phyloP scores from a whole-genome alignment of 495 filamentous ascomycete species.

The Talaromyces liani region DNA sequence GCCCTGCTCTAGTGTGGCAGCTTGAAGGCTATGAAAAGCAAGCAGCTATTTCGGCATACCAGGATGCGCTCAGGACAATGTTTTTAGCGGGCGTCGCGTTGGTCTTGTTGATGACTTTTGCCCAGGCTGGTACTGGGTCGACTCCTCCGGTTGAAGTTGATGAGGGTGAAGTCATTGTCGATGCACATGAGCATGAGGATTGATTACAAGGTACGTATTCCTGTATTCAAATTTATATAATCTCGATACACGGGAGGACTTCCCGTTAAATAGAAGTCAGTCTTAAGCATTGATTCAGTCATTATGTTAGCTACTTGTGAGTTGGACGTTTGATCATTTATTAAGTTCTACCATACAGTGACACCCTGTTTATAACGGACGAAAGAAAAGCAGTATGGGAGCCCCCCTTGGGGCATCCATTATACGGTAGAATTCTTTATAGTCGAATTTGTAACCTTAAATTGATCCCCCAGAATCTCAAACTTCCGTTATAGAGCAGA shows the following conservation, averaged over 20 bases:
- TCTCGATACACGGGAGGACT: background rate
- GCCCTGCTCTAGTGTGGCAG: slow-evolving; percentile 52
- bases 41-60: slow-evolving; percentile 59
- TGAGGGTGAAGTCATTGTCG: background rate
- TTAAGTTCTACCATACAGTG: too few relatives aligned
- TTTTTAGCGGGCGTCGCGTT: slow-evolving; percentile 51
- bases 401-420: too few relatives aligned
- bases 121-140: slow-evolving; percentile 70
- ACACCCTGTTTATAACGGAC: too few relatives aligned
- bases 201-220: background rate
- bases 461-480: too few relatives aligned
- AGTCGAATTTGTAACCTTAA: too few relatives aligned
- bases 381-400: too few relatives aligned
- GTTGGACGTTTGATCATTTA: background rate
- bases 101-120: slow-evolving; percentile 41
- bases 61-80: slow-evolving; percentile 46
- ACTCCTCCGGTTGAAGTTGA: slow-evolving; percentile 13
- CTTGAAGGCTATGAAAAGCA: slow-evolving; percentile 45
- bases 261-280: background rate
- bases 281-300: too few relatives aligned
- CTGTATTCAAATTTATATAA: background rate
- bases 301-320: background rate
- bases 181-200: background rate
- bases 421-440: too few relatives aligned
- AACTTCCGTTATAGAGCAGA: too few relatives aligned